Percentiles rank a stretch among this genome's conserved stretches.
phyloP scores from a whole-genome alignment of 1,284 basidiomycete species.

The Tylopilus orsonianus region DNA sequence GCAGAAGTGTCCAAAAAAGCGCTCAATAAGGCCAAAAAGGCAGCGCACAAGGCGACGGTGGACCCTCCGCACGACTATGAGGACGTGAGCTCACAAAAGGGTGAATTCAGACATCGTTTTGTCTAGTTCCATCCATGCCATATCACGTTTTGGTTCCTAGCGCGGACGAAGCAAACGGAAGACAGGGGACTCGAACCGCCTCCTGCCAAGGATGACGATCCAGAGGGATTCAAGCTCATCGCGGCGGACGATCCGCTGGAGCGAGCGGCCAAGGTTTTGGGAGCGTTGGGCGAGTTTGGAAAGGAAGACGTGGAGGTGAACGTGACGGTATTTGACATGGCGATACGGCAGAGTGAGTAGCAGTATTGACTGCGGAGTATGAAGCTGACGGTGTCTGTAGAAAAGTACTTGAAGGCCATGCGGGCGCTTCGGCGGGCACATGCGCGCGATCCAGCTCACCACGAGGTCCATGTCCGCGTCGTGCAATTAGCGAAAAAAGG shows the following conservation, averaged over 20 bases:
- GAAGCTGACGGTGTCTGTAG: slow-evolving; percentile 40
- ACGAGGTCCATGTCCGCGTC: slow-evolving; percentile 72
- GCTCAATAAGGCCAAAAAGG: slow-evolving; percentile 89
- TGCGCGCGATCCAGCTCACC: slow-evolving; percentile 54
- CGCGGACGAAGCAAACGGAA: slow-evolving; percentile 46
- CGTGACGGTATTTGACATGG: slow-evolving; percentile 79
- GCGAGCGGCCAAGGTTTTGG: slow-evolving; percentile 71
- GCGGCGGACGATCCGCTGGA: slow-evolving; percentile 70
- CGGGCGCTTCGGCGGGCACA: slow-evolving; percentile 67
- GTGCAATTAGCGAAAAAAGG: slow-evolving; percentile 63
- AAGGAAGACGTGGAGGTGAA: slow-evolving; percentile 67
- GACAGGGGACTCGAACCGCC: slow-evolving; percentile 75
- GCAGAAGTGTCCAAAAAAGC: slow-evolving; percentile 65
- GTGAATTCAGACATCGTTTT: slow-evolving; percentile 37
- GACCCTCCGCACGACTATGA: slow-evolving; percentile 57
- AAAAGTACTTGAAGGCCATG: slow-evolving; percentile 78
- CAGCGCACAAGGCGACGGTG: slow-evolving; percentile 65
- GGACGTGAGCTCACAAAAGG: slow-evolving; percentile 32
- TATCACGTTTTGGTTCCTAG: slow-evolving; percentile 21
- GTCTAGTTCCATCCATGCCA: slow-evolving; percentile 11
- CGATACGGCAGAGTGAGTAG: slow-evolving; percentile 60
- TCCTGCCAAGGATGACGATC: slow-evolving; percentile 77
- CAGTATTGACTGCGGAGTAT: not conserved
- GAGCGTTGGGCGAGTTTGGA: slow-evolving; percentile 61
- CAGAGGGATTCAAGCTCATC: slow-evolving; percentile 74